Base-by-base conservation (phyloP, 306 rosid species). In the Sicyos baderoa region DNA sequence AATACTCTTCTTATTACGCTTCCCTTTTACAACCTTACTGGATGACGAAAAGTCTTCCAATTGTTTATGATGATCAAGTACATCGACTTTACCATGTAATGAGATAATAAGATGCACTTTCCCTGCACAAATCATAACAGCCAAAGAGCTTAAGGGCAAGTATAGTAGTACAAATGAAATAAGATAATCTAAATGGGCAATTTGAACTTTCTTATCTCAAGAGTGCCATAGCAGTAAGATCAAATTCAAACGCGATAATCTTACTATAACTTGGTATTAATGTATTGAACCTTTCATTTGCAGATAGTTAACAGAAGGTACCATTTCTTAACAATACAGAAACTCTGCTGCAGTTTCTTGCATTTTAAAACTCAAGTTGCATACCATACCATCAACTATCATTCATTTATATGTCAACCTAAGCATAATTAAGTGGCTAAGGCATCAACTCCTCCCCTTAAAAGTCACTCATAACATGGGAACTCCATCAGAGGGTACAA, bases 61-160 rank as follows among this genome's bases (percentile, higher is more conserved):
- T 15, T 84, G 82, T 72, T 25, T 83, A 47, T 80, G 54, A 52
- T 42, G 57, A 25, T 68, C 25, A 50, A 22, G n/a, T 25, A 6
- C 74, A 44, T 68, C 70, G 54, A 73, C 68, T 77, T 85, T 84
- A 65, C 82, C 85, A 49, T 79, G 90, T 75, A 91, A 78, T 63
- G 90, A 89, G 45, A 87, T 51, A 48, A 88, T 85, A 19, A 91
- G 85, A 65, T 87, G 89, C 76, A 89, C 78, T 80, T 84, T 91
- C 75, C 96, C 97, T 91, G 91, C 70, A 82, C 16, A 50, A 22
- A 59, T 25, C 72, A 40, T 58, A 63, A 45, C 10, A 50, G 35
- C 21, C 55, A 82, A 70, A 56, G 14, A 9, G 54, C 53, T 70
- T 12, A 68, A 8, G 45, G 18, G 27, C 68, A 57, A 29, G 3